Conservation (phyloP, 1,139 yeast species). For the Suhomyces chickasaworum region DNA sequence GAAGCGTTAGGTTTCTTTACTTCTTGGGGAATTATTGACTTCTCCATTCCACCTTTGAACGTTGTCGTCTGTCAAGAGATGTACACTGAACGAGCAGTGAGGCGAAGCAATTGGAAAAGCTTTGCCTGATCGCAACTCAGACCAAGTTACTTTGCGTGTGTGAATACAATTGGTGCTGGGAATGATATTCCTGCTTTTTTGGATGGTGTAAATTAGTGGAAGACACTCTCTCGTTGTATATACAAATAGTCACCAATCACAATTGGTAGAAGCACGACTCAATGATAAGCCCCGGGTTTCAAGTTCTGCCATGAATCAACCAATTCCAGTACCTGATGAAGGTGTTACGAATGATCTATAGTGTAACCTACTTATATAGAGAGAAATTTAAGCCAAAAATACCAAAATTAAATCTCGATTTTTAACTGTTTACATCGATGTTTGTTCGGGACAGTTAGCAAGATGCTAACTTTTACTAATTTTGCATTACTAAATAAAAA, state of each 20-base stretch:
- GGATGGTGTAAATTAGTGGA: not conserved
- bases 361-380: too few relatives aligned
- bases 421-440: too few relatives aligned
- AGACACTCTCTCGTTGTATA: conserved; percentile 2
- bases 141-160: not conserved
- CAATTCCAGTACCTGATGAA: too few relatives aligned
- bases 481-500: conserved; percentile 10
- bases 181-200: not conserved
- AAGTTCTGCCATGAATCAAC: not conserved
- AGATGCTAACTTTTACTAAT: not conserved
- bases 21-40: not conserved
- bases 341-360: too few relatives aligned
- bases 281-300: conserved; percentile 3
- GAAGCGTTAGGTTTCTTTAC: not conserved
- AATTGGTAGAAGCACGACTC: not conserved
- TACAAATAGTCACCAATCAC: conserved; percentile 2
- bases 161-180: not conserved
- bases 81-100: not conserved
- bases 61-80: not conserved
- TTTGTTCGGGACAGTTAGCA: not conserved
- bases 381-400: too few relatives aligned
- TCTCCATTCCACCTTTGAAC: not conserved
- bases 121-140: not conserved
- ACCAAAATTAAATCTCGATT: too few relatives aligned
- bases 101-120: not conserved